Conservation (phyloP, 345 rosid genomes). For the Triadica sebifera region DNA sequence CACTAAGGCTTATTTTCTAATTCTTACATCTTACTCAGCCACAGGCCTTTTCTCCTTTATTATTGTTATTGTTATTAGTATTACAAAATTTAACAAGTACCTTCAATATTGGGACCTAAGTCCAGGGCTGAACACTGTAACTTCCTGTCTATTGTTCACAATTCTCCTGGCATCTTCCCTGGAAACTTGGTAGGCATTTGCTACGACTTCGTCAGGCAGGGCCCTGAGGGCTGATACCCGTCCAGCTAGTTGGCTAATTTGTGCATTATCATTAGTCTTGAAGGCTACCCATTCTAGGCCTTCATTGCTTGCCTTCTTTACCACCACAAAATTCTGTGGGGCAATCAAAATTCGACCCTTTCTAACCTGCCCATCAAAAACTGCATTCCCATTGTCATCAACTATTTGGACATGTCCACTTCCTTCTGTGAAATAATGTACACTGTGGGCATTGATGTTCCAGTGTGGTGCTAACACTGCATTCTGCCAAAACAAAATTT, state of each 20-base stretch:
- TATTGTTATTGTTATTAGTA: too few relatives aligned
- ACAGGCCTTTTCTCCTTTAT: too few relatives aligned
- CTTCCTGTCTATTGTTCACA: background rate
- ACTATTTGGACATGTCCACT: background rate
- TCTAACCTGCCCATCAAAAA: background rate
- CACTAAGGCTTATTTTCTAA: too few relatives aligned
- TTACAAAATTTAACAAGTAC: background rate
- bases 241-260: background rate
- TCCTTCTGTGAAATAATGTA: background rate
- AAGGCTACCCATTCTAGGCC: constrained; percentile 1
- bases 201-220: background rate
- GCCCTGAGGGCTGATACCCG: background rate
- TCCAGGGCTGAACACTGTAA: background rate
- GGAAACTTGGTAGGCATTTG: background rate
- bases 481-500: background rate
- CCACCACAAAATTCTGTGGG: background rate
- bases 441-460: background rate
- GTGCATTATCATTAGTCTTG: constrained; percentile 1
- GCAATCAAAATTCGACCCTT: background rate
- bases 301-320: background rate
- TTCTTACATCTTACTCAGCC: too few relatives aligned
- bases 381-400: background rate
- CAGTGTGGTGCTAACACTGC: background rate
- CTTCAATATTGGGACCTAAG: background rate
- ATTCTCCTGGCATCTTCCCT: constrained; percentile 1